A percentile compares a stretch with the other conserved stretches of the same genome.
phyloP scores from a whole-genome alignment of 148 eudicot genomes.

The Agrostemma githago region DNA sequence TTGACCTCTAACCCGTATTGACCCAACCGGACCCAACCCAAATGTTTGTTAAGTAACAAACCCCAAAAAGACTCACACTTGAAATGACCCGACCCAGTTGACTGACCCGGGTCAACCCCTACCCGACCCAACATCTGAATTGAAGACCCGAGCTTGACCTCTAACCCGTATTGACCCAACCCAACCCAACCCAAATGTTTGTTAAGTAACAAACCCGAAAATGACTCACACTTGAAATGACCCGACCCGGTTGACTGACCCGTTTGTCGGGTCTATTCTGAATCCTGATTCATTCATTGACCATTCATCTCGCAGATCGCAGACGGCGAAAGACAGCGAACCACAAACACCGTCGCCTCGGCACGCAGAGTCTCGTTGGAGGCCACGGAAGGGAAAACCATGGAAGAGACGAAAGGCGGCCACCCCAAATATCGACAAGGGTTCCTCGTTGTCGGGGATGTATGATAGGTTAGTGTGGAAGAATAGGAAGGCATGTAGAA shows the following conservation, averaged over 20 bases:
- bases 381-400: constrained; percentile 34
- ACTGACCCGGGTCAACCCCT: too few species aligned
- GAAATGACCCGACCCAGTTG: not conserved
- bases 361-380: constrained; percentile 42
- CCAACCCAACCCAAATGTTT: too few species aligned
- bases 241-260: too few species aligned
- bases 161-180: too few species aligned
- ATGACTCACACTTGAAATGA: too few species aligned
- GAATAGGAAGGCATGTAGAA: constrained; percentile 68
- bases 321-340: constrained; percentile 50
- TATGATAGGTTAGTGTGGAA: constrained; percentile 65
- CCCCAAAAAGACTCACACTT: too few species aligned
- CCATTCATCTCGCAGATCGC: constrained; percentile 31
- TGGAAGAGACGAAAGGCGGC: constrained; percentile 33
- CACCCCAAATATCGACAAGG: constrained; percentile 17
- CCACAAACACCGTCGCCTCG: constrained; percentile 90
- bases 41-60: too few species aligned
- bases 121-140: too few species aligned
- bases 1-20: too few species aligned
- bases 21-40: too few species aligned
- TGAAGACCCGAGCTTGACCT: too few species aligned
- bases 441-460: constrained; percentile 26
- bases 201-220: too few species aligned
- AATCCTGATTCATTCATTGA: not conserved
- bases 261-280: not conserved